Conservation (phyloP, 768 basidiomycete species). For the Cystofilobasidium macerans region DNA sequence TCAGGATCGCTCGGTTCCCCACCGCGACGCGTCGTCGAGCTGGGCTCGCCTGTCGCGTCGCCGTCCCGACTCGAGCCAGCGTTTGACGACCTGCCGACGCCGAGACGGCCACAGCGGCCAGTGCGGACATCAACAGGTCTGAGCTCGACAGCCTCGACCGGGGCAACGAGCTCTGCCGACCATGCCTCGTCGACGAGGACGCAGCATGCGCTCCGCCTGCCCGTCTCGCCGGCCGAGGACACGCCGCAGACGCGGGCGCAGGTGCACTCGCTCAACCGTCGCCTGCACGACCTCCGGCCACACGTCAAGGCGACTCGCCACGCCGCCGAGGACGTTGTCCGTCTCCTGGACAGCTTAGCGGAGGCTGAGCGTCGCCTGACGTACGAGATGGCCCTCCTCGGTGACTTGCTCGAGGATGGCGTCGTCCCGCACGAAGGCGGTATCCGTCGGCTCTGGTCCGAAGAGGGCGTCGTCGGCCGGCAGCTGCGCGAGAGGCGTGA, state of each 20-base stretch:
- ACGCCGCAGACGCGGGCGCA: slow-evolving; percentile 13
- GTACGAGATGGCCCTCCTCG: not conserved
- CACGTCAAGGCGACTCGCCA: slow-evolving; percentile 11
- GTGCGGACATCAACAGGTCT: not conserved
- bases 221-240: slow-evolving; percentile 2
- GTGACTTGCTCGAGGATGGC: slow-evolving; percentile 8
- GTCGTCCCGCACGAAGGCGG: not conserved
- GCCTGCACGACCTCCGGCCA: slow-evolving; percentile 1
- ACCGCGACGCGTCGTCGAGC: not conserved
- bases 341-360: slow-evolving; percentile 4
- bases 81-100: not conserved
- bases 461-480: slow-evolving; percentile 12
- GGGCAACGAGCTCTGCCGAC: not conserved
- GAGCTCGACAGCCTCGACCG: not conserved
- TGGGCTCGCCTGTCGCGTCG: not conserved
- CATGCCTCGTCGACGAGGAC: not conserved
- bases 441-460: slow-evolving; percentile 6
- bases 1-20: not conserved
- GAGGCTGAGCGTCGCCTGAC: slow-evolving; percentile 19
- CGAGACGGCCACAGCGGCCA: not conserved
- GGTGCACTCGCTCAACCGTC: slow-evolving; percentile 8
- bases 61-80: not conserved
- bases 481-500: slow-evolving; percentile 12
- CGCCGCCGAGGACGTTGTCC: not conserved
- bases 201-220: not conserved